Base-by-base conservation (phyloP, 805 yeast genomes). In the Spathaspora sp. region DNA sequence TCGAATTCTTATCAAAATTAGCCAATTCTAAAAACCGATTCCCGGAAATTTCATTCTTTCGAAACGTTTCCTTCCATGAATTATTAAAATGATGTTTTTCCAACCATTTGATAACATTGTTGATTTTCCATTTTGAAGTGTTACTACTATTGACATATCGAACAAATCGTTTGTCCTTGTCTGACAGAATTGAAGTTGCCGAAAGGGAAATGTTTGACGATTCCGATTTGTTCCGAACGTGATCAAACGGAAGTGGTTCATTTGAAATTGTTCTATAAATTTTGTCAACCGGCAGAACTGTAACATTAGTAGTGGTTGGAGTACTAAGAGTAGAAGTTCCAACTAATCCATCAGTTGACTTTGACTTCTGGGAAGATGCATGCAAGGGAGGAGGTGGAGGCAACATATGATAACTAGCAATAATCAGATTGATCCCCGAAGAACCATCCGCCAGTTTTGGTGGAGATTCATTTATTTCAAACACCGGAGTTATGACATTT, bases 1-100 rank as follows among this genome's bases (percentile, higher is more conserved):
- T 56, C 5, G 76, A 70, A 32, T 66, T 62, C 8, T 58, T 77
- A 44, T 85, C 89, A 63, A 86, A 87, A 43, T 85, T 88, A 47
- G 83, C 78, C 57, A 91, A 70, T 47, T 80, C 83, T 20, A 90
- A 65, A 59, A 91, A 90, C 26, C 78, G 70, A 45, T 81, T 78
- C 0, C 91, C 90, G 9, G 76, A 70, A 2, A 91, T 72, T 47
- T 81, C 80, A 54, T 82, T 75, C 43, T 75, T 74, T 42, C 70
- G 69, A 65, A 91, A 87, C 16, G 83, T 78, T 4, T 74, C 79
- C n/a, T 79, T 72, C 97, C 97, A 91, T 12, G 85, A 72, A 3
- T 77, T 79, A 57, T 86, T 86, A 67, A 91, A 91, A 18, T 79
- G 76, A 63, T 90, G 78, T n/a, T 66, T 58, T 7, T 78, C 83